Conservation (phyloP, 2,329 filamentous ascomycete species). For the Volutella citrinella region DNA sequence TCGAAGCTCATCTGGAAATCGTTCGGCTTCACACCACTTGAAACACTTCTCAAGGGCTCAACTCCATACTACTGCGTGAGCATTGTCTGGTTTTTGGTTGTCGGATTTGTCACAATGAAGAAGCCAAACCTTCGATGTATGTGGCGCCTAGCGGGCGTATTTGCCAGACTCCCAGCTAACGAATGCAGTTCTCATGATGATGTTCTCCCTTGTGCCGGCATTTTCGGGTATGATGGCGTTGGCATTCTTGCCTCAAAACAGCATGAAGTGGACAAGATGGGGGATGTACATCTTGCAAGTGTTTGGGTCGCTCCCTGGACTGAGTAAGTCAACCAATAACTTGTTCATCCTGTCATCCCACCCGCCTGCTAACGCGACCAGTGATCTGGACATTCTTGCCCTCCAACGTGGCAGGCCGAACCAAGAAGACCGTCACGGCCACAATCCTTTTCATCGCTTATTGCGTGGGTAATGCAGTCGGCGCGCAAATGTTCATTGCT, state of each 20-base stretch:
- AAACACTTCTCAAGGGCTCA: constrained; percentile 30
- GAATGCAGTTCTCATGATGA: constrained; percentile 22
- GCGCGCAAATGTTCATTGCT: constrained; percentile 23
- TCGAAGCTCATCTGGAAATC: constrained; percentile 29
- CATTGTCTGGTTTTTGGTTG: constrained; percentile 28
- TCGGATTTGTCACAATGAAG: constrained; percentile 19
- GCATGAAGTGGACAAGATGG: constrained; percentile 29
- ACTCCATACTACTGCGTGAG: constrained; percentile 26
- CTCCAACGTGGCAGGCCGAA: constrained; percentile 38
- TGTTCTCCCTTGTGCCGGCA: constrained; percentile 27
- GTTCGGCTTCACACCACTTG: constrained; percentile 30
- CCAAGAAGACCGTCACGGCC: constrained; percentile 30
- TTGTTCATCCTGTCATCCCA: no score
- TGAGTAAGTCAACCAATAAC: constrained; percentile 12
- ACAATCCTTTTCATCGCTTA: constrained; percentile 21
- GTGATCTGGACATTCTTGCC: constrained; percentile 33
- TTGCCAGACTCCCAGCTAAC: neutral
- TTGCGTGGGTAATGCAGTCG: constrained; percentile 20
- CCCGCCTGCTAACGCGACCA: no score
- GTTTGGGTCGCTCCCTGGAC: constrained; percentile 22
- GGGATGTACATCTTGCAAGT: constrained; percentile 30
- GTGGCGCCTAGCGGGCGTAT: constrained; percentile 3
- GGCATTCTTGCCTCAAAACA: constrained; percentile 24
- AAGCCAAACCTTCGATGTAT: constrained; percentile 27
- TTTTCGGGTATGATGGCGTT: constrained; percentile 30